Conservation (phyloP, 225 moss, liverwort and hornwort genomes). For the Bryum argenteum region DNA sequence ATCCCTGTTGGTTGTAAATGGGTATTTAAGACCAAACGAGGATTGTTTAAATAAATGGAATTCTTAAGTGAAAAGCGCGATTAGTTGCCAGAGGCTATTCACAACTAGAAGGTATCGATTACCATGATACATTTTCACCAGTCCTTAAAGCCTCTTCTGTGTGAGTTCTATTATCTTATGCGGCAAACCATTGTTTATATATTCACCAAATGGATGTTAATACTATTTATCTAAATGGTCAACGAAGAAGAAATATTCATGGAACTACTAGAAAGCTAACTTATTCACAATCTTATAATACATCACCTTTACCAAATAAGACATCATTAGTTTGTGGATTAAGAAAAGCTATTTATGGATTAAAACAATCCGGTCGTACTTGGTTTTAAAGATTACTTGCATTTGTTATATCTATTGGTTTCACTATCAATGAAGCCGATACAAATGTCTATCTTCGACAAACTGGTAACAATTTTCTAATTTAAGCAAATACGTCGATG, state of each 20-base stretch:
- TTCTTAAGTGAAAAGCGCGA: not conserved
- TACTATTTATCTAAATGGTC: not conserved
- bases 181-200: not conserved
- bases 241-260: not conserved
- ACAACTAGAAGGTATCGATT: not conserved
- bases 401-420: slow-evolving; percentile 1
- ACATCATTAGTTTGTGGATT: not conserved
- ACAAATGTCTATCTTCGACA: not conserved
- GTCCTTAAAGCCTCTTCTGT: slow-evolving; percentile 2
- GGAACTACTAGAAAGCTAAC: not conserved
- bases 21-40: not conserved
- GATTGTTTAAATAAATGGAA: not conserved
- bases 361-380: not conserved
- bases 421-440: not conserved
- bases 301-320: not conserved
- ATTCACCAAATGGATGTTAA: not conserved
- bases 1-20: not conserved
- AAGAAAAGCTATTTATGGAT: not conserved
- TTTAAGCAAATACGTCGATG: not conserved
- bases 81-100: slow-evolving; percentile 14
- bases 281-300: not conserved
- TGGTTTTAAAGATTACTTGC: not conserved
- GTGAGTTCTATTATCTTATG: not conserved
- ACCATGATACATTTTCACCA: not conserved
- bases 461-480: not conserved